Conservation (phyloP, 2,329 filamentous ascomycete genomes). For the Microdochium bolleyi region DNA sequence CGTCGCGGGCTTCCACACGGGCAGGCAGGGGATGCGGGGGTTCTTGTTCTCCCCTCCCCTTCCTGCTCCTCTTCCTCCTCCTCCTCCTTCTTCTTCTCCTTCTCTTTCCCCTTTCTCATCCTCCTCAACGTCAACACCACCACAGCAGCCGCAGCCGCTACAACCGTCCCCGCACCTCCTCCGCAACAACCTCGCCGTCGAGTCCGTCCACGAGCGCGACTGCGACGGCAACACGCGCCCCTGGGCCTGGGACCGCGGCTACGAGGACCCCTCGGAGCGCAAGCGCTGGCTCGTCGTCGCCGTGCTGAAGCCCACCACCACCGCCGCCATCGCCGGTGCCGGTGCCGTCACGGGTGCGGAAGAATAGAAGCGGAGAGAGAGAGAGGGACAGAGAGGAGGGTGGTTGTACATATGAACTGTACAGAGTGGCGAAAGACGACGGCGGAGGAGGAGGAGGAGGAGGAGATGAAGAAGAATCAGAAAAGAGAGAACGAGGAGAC, state of each 20-base stretch:
- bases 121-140: not conserved
- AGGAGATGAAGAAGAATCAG: too few relatives aligned
- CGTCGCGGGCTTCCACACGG: constrained; percentile 68
- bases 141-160: not conserved
- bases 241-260: constrained; percentile 53
- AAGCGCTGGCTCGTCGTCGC: constrained; percentile 66
- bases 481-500: too few relatives aligned
- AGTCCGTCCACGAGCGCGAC: constrained; percentile 62
- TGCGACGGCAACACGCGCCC: constrained; percentile 53
- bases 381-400: too few relatives aligned
- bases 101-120: not conserved
- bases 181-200: constrained; percentile 47
- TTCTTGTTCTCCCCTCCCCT: constrained; percentile 47
- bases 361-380: not conserved
- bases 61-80: not conserved
- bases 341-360: too few relatives aligned
- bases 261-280: constrained; percentile 51
- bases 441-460: too few relatives aligned
- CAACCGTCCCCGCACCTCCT: constrained; percentile 20
- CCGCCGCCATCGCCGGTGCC: too few relatives aligned
- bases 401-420: too few relatives aligned
- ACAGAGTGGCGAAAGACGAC: too few relatives aligned
- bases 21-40: constrained; percentile 52
- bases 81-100: not conserved
- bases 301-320: constrained; percentile 32